Base-by-base conservation (phyloP, 2,329 filamentous ascomycete genomes). In the Teratosphaeria epicoccoides region DNA sequence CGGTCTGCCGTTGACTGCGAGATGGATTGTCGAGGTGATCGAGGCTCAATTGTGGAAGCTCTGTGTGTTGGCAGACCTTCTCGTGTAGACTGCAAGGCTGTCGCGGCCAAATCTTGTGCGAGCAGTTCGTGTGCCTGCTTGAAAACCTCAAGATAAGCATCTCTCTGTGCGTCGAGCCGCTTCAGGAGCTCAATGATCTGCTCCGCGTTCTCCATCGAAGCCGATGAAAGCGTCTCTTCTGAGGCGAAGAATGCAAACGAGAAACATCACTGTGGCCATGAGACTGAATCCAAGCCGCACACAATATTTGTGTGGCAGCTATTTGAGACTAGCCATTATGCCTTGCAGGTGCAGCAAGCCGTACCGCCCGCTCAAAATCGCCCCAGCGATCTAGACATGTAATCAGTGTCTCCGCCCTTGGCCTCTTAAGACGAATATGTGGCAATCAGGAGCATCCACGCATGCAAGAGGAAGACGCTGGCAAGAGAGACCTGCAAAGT, bases 91-190 rank as follows among this genome's bases (percentile, higher is more conserved):
- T 40, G 14, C 26, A 50, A 33, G 9, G 49, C 47, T 28, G 46
- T 49, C 37, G 49, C 49, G 12, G 47, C 46, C 24, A 55, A 28
- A 23, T 56, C 48, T 25, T 52, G 51, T 7, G 54, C 54, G 10
- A 61, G 49, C 6, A 56, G 45, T 9, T 59, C 58, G 47, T 59
- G 57, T 7, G 55, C 52, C 37, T 55, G 49, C 26, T 50, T 48
- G 25, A 59, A 56, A 25, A 54, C 55, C 24, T 57, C 56, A 6
- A 57, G 28, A 25, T 59, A 61, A 5, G 59, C 59, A 40, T 58
- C 53, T 29, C 53, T 50, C 33, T 58, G 58, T 9, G 54, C 54
- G 23, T 61, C 58, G 5, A 61, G 52, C 45, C 54, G 50, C 50
- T 53, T 56, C 4, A 61, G 46, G 4, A 59, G 55, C 17, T 28